These are phyloP conservation scores for Cyclostephanos invisitatus DNA, from an alignment of 108 stramenopile genomes.

Conservation along the genomic window DNA sequence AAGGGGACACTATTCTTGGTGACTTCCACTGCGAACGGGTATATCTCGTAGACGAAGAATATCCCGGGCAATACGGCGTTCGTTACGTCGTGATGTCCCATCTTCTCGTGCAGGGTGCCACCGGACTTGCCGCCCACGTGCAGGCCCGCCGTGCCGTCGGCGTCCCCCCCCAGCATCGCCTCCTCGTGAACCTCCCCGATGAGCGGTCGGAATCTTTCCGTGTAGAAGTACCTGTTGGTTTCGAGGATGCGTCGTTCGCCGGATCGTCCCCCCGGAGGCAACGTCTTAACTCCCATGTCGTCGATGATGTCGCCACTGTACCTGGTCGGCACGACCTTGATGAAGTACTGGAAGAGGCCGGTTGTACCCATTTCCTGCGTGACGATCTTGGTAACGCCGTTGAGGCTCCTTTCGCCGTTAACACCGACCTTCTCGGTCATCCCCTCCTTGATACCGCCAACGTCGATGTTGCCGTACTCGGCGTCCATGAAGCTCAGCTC, in stretches of 20 bases:
- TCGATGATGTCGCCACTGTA: slow-evolving; percentile 60
- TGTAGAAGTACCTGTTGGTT: slow-evolving; percentile 88
- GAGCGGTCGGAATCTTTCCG: slow-evolving; percentile 89
- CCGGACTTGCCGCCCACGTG: slow-evolving; percentile 56
- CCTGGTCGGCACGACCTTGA: slow-evolving; percentile 92
- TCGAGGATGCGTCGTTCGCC: slow-evolving; percentile 38
- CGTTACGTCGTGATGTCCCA: slow-evolving; percentile 72
- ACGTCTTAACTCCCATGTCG: slow-evolving; percentile 5
- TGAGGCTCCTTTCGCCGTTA: slow-evolving; percentile 54
- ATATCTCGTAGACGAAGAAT: slow-evolving; percentile 98
- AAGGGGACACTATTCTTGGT: slow-evolving; percentile 67
- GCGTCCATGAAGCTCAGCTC: slow-evolving; percentile 85
- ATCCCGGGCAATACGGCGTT: slow-evolving; percentile 92
- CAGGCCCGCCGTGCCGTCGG: slow-evolving; percentile 49
- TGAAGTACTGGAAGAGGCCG: slow-evolving; percentile 94
- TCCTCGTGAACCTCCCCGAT: slow-evolving; percentile 70
- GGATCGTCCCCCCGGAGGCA: background rate
- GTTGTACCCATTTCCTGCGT: slow-evolving; percentile 75
- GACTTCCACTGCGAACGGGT: slow-evolving; percentile 96
- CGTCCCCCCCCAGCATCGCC: slow-evolving; percentile 34
- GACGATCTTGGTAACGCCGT: slow-evolving; percentile 74
- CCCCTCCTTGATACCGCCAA: slow-evolving; percentile 4
- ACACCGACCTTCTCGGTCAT: slow-evolving; percentile 12
- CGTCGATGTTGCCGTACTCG: slow-evolving; percentile 42
- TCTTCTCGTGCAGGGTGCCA: slow-evolving; percentile 60